Percentiles rank a stretch among this genome's conserved stretches.
Conservation (phyloP, 495 filamentous ascomycete genomes). For the Rhypophila decipiens region DNA sequence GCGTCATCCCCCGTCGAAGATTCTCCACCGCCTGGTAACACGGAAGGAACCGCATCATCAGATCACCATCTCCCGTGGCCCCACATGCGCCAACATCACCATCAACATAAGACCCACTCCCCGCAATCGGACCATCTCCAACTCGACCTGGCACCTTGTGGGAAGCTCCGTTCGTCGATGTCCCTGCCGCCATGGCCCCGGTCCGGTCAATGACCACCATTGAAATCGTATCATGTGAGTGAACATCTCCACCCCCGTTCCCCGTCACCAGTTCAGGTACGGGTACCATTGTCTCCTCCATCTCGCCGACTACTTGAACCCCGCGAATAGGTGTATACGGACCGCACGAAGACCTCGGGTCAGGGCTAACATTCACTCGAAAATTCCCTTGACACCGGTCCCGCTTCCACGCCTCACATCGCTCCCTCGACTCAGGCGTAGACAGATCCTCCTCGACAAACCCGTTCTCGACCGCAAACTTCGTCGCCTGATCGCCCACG, state of each 20-base stretch:
- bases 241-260: neutral
- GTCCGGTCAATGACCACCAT: conserved; percentile 33
- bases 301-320: neutral
- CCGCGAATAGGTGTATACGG: conserved; percentile 26
- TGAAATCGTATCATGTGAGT: conserved; percentile 41
- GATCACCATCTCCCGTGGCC: conserved; percentile 43
- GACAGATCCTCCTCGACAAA: conserved; percentile 33
- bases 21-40: conserved; percentile 47
- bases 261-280: too few relatives aligned
- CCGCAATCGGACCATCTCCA: conserved; percentile 43
- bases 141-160: conserved; percentile 43
- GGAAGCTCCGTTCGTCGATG: conserved; percentile 42
- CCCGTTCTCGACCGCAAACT: conserved; percentile 39
- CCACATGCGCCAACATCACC: conserved; percentile 43
- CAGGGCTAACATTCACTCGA: conserved; percentile 31
- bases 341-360: conserved; percentile 30
- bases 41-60: conserved; percentile 47
- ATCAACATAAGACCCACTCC: conserved; percentile 44
- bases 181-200: conserved; percentile 41
- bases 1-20: conserved; percentile 35
- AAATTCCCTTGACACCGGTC: conserved; percentile 35
- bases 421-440: conserved; percentile 24
- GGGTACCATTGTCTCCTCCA: too few relatives aligned
- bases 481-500: conserved; percentile 39
- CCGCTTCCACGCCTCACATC: conserved; percentile 32